Evolutionary conservation across 306 rosid genomes (phyloP).

Genomic region (Medicago arabica): DNA sequence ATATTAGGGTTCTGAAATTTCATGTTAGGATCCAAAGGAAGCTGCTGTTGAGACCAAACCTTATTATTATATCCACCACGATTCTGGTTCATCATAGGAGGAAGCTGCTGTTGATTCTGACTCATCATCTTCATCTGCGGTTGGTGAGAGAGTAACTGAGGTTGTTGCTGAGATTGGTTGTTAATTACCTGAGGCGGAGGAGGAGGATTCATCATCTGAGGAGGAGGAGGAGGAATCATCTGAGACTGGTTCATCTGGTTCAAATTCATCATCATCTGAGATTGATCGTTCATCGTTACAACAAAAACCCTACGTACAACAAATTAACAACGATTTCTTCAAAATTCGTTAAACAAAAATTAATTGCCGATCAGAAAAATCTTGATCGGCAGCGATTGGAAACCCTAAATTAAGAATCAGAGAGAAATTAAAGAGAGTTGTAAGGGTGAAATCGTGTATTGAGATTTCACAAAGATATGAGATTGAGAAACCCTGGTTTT

Average conservation of each 20-base stretch:
- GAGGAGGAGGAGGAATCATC: conserved; percentile 42
- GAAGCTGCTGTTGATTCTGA: conserved; percentile 39
- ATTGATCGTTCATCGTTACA: conserved; percentile 56
- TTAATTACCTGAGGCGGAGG: conserved; percentile 48
- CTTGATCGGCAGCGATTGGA: conserved; percentile 36
- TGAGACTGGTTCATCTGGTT: conserved; percentile 54
- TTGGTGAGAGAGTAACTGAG: conserved; percentile 42
- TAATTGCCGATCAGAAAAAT: conserved; percentile 36
- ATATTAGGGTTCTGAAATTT: conserved; percentile 53
- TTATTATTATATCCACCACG: conserved; percentile 51
- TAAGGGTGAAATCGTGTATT: conserved; percentile 21
- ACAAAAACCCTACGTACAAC: conserved; percentile 38
- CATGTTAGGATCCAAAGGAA: conserved; percentile 53
- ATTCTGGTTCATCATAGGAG: conserved; percentile 48
- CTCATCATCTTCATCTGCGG: no score
- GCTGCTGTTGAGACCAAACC: conserved; percentile 57
- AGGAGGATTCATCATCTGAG: conserved; percentile 44
- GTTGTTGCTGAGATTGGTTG: conserved; percentile 41
- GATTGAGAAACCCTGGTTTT: conserved; percentile 25
- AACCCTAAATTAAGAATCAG: conserved; percentile 51
- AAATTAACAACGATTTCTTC: conserved; percentile 1
- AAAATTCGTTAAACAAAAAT: conserved; percentile 7
- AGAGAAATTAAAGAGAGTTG: conserved; percentile 11
- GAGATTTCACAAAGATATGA: not conserved
- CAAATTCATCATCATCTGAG: conserved; percentile 62